These are phyloP conservation scores for Pythium chondricola DNA, from an alignment of 352 stramenopile genomes.

Conservation along the genomic window DNA sequence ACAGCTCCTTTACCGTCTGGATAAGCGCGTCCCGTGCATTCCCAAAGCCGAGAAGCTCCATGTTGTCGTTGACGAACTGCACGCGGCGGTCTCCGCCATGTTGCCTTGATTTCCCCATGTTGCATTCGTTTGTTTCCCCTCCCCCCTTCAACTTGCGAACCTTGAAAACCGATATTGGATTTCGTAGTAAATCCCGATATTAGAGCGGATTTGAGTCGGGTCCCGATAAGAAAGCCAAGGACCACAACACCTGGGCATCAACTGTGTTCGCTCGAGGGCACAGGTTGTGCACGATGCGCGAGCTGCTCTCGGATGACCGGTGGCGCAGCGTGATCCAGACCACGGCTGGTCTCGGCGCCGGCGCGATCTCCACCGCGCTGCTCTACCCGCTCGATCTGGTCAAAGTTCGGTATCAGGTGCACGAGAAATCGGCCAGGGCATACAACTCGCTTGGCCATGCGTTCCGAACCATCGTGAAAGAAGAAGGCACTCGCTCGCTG, in stretches of 20 bases:
- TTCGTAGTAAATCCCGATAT: no score
- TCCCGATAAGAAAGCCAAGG: no score
- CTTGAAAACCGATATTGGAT: no score
- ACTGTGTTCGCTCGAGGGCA: no score
- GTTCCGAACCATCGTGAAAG: constrained; percentile 65
- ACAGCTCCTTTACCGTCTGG: constrained; percentile 75
- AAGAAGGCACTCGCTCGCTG: constrained; percentile 86
- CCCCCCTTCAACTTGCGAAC: not conserved
- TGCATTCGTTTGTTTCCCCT: not conserved
- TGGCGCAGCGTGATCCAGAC: constrained; percentile 66
- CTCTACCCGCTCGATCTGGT: constrained; percentile 97
- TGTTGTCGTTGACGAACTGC: constrained; percentile 59
- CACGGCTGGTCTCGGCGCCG: constrained; percentile 61
- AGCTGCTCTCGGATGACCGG: constrained; percentile 53
- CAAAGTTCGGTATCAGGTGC: constrained; percentile 96
- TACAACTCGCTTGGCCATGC: constrained; percentile 69
- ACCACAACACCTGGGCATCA: no score
- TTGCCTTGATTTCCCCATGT: constrained; percentile 1
- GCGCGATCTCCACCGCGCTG: constrained; percentile 71
- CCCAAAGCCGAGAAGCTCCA: constrained; percentile 73
- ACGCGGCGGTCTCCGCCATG: constrained; percentile 16
- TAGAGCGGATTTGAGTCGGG: no score
- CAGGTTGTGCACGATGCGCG: constrained; percentile 28
- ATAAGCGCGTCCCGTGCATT: constrained; percentile 49
- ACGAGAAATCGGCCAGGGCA: constrained; percentile 73